Percentiles rank a stretch among this genome's conserved stretches.
Conservation (phyloP, 345 rosid genomes). For the Excoecaria agallocha region DNA sequence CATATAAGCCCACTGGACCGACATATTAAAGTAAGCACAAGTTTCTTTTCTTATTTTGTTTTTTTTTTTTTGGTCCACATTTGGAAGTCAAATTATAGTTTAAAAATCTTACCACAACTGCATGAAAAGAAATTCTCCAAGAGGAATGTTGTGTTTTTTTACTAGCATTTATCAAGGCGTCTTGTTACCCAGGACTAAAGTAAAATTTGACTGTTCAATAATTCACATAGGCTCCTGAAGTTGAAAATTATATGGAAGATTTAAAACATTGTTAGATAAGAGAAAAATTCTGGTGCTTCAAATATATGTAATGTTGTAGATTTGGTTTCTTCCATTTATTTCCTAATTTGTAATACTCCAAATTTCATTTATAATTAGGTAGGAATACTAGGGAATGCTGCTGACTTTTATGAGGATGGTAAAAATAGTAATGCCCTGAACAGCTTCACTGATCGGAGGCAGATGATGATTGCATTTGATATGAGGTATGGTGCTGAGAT, state of each 20-base stretch:
- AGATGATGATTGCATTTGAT: conserved; percentile 99
- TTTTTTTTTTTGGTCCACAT: conserved; percentile 3
- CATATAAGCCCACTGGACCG: conserved; percentile 93
- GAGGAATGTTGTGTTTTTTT: background rate
- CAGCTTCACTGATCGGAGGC: conserved; percentile 56
- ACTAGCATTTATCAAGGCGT: background rate
- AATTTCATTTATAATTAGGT: conserved; percentile 45
- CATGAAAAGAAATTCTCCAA: background rate
- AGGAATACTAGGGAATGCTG: conserved; percentile 92
- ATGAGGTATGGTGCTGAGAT: conserved; percentile 54
- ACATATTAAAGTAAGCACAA: conserved; percentile 72
- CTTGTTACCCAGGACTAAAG: background rate
- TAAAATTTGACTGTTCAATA: background rate
- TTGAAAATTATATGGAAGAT: background rate
- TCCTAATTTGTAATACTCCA: background rate
- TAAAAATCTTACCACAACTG: background rate
- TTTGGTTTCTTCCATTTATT: background rate
- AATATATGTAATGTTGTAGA: background rate
- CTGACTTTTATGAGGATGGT: conserved; percentile 74
- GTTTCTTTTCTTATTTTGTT: too few relatives aligned
- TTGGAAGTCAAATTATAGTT: background rate
- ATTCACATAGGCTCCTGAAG: background rate
- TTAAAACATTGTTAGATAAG: background rate
- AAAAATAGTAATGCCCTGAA: conserved; percentile 42
- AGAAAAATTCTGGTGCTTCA: background rate